Percentiles rank a stretch among this genome's conserved stretches.
Conservation (phyloP, 129 eudicot species). For the Erigeron canadensis region DNA sequence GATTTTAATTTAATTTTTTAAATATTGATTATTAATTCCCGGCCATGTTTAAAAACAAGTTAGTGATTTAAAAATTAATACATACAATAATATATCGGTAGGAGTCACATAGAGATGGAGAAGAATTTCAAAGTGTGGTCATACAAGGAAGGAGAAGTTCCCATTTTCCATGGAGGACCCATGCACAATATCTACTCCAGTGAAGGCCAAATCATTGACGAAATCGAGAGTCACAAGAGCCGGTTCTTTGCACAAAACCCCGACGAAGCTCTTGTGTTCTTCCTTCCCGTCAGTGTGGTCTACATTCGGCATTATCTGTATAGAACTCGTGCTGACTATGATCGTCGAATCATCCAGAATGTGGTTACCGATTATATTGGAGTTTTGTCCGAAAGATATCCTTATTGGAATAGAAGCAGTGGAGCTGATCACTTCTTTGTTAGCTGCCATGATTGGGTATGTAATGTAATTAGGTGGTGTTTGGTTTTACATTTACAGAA, state of each 20-base stretch:
- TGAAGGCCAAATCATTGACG: constrained; percentile 62
- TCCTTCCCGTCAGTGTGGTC: constrained; percentile 56
- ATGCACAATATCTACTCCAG: constrained; percentile 58
- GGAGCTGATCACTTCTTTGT: constrained; percentile 71
- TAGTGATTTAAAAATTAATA: no score
- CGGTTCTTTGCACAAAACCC: constrained; percentile 38
- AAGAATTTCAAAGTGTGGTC: constrained; percentile 56
- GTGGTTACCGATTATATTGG: constrained; percentile 51
- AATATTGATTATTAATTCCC: no score
- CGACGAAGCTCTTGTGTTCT: constrained; percentile 47
- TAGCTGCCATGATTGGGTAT: constrained; percentile 79
- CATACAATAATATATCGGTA: no score
- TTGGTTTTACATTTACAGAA: no score
- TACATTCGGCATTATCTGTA: constrained; percentile 48
- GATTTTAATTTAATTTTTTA: no score
- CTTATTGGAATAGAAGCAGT: constrained; percentile 55
- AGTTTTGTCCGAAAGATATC: constrained; percentile 44
- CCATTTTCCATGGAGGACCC: constrained; percentile 61
- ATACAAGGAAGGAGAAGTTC: constrained; percentile 68
- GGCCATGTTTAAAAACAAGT: not conserved
- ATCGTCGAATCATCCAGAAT: constrained; percentile 43
- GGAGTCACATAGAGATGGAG: constrained; percentile 68
- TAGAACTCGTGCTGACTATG: constrained; percentile 32
- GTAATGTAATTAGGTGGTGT: no score
- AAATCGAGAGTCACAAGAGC: constrained; percentile 40